A percentile compares a stretch with the other conserved stretches of the same genome.
Conservation (phyloP, 192 early-diverging fungal genomes). For the Umbelopsis vinacea region DNA sequence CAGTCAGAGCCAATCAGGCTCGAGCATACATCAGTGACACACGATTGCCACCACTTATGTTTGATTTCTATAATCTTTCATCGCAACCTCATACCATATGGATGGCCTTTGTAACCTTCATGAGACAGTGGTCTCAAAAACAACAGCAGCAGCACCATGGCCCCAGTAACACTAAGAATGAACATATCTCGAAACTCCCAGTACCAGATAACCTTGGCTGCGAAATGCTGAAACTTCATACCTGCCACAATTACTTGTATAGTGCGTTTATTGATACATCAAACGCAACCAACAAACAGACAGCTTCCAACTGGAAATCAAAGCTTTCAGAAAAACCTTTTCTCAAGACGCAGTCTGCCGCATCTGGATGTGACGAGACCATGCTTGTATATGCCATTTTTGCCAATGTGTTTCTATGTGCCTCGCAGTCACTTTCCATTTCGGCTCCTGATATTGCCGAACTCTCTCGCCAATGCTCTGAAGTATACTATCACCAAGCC, state of each 20-base stretch:
- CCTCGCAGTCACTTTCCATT: conserved; percentile 12
- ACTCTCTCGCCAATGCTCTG: conserved; percentile 11
- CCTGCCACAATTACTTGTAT: conserved; percentile 13
- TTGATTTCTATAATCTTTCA: conserved; percentile 21
- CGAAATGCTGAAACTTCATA: conserved; percentile 13
- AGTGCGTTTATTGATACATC: conserved; percentile 17
- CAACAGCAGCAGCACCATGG: not conserved
- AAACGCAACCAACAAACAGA: conserved; percentile 4
- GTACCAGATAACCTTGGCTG: not conserved
- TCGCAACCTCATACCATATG: conserved; percentile 15
- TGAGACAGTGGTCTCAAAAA: conserved; percentile 12
- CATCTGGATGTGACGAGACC: conserved; percentile 19
- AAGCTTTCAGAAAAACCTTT: conserved; percentile 12
- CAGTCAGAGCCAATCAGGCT: conserved; percentile 18
- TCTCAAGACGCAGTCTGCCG: conserved; percentile 9
- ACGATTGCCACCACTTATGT: conserved; percentile 14
- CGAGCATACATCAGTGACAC: conserved; percentile 18
- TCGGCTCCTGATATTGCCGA: conserved; percentile 3
- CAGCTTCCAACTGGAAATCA: conserved; percentile 9
- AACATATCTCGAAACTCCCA: not conserved
- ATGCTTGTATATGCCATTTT: conserved; percentile 25
- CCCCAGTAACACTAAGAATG: not conserved
- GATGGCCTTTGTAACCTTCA: conserved; percentile 7
- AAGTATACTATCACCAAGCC: conserved; percentile 16
- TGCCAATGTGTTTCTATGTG: conserved; percentile 17